Conservation (phyloP, 768 basidiomycete species). For the Agrocybe pediades region DNA sequence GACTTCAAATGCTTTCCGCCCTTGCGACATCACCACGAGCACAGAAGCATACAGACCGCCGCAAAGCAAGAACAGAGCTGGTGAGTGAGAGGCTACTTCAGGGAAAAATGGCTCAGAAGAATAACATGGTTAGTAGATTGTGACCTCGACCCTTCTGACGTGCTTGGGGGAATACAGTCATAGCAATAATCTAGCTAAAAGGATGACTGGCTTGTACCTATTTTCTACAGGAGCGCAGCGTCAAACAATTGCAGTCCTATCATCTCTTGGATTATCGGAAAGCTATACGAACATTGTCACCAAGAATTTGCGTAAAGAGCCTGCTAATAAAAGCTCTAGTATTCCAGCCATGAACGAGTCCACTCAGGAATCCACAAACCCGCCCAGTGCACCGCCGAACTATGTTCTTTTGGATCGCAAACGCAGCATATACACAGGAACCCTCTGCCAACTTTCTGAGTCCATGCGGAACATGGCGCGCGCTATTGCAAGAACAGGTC, state of each 20-base stretch:
- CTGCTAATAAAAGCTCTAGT: too few species aligned
- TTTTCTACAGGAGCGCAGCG: slow-evolving; percentile 33
- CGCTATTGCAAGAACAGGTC: slow-evolving; percentile 20
- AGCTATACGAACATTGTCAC: slow-evolving; percentile 29
- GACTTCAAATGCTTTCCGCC: slow-evolving; percentile 13
- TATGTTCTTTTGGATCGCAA: background rate
- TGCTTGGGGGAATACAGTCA: slow-evolving; percentile 32
- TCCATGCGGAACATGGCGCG: slow-evolving; percentile 19
- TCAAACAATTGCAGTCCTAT: slow-evolving; percentile 29
- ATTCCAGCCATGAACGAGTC: too few species aligned
- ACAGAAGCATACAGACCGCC: background rate
- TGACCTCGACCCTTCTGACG: slow-evolving; percentile 16
- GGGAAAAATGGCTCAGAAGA: background rate
- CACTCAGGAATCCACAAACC: background rate
- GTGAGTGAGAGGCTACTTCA: slow-evolving; percentile 8
- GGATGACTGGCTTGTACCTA: slow-evolving; percentile 29
- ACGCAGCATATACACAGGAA: slow-evolving; percentile 9
- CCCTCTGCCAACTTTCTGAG: slow-evolving; percentile 22
- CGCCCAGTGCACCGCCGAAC: background rate
- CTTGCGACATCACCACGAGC: slow-evolving; percentile 21
- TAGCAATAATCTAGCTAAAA: slow-evolving; percentile 28
- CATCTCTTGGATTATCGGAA: slow-evolving; percentile 26
- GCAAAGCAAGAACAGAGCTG: slow-evolving; percentile 11
- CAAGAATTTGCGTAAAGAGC: too few species aligned
- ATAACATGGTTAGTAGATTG: too few species aligned